Percentiles rank a stretch among this genome's conserved stretches.
Evolutionary conservation across 768 basidiomycete species (phyloP).

Genomic region (Chalciporus sphaerocephalus): DNA sequence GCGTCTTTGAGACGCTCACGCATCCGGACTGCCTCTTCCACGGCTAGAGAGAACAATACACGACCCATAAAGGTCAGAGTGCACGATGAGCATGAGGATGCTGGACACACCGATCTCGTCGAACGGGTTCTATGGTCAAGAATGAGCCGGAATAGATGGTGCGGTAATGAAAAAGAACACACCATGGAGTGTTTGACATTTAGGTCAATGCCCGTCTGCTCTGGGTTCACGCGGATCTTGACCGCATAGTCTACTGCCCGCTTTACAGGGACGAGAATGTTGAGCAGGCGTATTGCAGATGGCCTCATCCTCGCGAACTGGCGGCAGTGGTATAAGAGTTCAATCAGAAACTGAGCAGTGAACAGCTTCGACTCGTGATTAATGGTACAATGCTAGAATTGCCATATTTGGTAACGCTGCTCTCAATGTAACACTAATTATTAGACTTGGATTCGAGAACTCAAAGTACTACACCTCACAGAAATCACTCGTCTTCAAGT

Average conservation of each 20-base stretch:
- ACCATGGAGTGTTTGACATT: constrained; percentile 99
- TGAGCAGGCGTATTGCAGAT: constrained; percentile 64
- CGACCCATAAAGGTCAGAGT: not conserved
- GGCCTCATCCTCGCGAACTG: constrained; percentile 79
- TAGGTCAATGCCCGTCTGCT: constrained; percentile 92
- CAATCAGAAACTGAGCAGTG: too few species aligned
- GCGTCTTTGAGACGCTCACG: constrained; percentile 75
- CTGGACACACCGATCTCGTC: constrained; percentile 85
- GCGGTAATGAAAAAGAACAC: constrained; percentile 19
- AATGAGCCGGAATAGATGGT: not conserved
- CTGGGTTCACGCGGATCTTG: constrained; percentile 95
- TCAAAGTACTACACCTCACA: too few species aligned
- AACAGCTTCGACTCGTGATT: too few species aligned
- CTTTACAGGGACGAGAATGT: constrained; percentile 94
- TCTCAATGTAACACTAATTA: too few species aligned
- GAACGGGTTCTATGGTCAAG: constrained; percentile 79
- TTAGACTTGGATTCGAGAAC: too few species aligned
- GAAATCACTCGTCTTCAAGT: too few species aligned
- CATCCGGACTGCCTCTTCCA: constrained; percentile 95
- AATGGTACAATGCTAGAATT: too few species aligned
- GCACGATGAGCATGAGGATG: not conserved
- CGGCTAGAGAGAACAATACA: constrained; percentile 47
- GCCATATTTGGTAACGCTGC: too few species aligned
- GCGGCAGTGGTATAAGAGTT: too few species aligned
- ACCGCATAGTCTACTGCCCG: constrained; percentile 95